phyloP scores from a whole-genome alignment of 257 asterid genomes.

The Solanum appendiculatum region DNA sequence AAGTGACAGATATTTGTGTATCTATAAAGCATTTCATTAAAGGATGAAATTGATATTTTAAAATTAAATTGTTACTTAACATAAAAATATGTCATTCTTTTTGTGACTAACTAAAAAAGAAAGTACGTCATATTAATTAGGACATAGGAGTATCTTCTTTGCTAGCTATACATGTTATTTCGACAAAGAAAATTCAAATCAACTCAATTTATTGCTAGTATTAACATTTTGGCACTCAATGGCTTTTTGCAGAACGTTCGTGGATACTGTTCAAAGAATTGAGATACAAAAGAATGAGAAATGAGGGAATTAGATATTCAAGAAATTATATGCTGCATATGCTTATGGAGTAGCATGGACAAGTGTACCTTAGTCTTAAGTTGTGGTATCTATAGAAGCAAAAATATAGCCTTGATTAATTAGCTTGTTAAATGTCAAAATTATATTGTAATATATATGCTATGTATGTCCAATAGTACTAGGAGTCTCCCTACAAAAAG shows the following conservation, averaged over 20 bases:
- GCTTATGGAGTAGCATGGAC: background rate
- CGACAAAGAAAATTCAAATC: background rate
- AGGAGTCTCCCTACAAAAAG: background rate
- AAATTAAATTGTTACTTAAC: too few relatives aligned
- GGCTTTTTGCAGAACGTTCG: slow-evolving; percentile 31
- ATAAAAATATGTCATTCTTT: background rate
- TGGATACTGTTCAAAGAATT: slow-evolving; percentile 41
- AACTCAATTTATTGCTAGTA: background rate
- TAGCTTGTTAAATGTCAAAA: background rate
- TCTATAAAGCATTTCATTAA: too few relatives aligned
- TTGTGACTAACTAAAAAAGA: background rate
- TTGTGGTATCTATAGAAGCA: background rate
- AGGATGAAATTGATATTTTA: background rate
- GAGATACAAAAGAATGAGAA: slow-evolving; percentile 29
- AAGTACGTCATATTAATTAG: background rate
- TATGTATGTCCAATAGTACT: too few relatives aligned
- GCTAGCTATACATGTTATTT: background rate
- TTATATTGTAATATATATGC: background rate
- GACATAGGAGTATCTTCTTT: background rate
- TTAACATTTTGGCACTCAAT: background rate
- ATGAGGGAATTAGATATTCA: background rate
- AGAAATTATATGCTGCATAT: background rate
- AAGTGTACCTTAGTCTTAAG: background rate
- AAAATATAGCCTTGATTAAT: background rate
- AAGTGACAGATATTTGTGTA: background rate